Evolutionary conservation across 805 yeast genomes (phyloP).

Genomic region (Lipomyces orientalis): DNA sequence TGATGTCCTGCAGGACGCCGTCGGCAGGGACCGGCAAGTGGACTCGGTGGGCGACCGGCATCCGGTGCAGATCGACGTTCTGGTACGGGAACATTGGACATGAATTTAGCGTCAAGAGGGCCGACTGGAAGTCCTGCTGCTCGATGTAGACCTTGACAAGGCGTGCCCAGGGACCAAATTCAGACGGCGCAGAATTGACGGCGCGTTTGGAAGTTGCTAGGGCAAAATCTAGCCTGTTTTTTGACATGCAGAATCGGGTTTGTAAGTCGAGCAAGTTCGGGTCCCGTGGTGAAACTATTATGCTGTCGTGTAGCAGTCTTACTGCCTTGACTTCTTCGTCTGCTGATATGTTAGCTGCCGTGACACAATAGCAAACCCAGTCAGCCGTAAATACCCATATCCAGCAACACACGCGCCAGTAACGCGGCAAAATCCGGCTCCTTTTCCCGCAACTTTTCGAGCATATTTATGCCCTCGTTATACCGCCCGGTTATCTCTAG

Average conservation of each 20-base stretch:
- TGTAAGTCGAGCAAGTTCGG: conserved; percentile 66
- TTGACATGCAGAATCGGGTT: conserved; percentile 64
- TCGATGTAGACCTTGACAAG: conserved; percentile 66
- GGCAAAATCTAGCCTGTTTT: conserved; percentile 62
- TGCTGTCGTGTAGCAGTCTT: conserved; percentile 49
- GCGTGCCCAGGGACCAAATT: conserved; percentile 73
- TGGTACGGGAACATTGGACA: conserved; percentile 68
- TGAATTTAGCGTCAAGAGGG: conserved; percentile 71
- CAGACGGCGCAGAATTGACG: conserved; percentile 73
- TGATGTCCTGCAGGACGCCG: conserved; percentile 54
- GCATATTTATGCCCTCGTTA: conserved; percentile 63
- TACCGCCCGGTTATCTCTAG: conserved; percentile 69
- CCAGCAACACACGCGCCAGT: conserved; percentile 46
- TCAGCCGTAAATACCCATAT: conserved; percentile 27
- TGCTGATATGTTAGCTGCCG: conserved; percentile 25
- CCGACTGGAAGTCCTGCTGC: conserved; percentile 58
- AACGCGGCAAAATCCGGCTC: conserved; percentile 63
- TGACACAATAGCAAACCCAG: no score
- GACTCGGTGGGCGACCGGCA: conserved; percentile 53
- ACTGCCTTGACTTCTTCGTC: conserved; percentile 59
- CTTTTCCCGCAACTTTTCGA: conserved; percentile 55
- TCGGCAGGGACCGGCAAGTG: conserved; percentile 60
- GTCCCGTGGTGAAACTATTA: conserved; percentile 56
- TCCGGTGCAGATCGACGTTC: conserved; percentile 53
- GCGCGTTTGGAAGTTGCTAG: conserved; percentile 62